Evolutionary conservation across 2,329 filamentous ascomycete genomes (phyloP).

Genomic region (Reticulascus tulasneorum): DNA sequence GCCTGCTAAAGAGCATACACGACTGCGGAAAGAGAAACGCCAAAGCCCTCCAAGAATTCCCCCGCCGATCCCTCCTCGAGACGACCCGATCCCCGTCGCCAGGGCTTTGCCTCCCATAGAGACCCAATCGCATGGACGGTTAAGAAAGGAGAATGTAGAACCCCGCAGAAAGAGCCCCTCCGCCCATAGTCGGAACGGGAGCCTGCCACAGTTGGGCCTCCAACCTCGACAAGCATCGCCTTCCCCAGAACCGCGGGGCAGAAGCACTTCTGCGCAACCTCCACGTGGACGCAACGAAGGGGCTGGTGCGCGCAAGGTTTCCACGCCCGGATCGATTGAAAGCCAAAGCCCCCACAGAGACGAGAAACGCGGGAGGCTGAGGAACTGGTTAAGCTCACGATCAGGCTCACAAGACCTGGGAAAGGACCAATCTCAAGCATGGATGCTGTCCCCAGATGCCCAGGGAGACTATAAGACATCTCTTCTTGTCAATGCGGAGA

Average conservation of each 20-base stretch:
- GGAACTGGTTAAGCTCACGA: constrained; percentile 53
- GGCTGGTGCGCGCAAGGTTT: constrained; percentile 19
- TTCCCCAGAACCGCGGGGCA: constrained; percentile 34
- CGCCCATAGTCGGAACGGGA: constrained; percentile 16
- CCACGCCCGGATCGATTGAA: constrained; percentile 28
- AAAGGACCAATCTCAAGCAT: constrained; percentile 36
- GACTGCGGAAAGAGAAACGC: constrained; percentile 10
- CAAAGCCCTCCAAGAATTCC: not conserved
- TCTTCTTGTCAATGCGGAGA: constrained; percentile 50
- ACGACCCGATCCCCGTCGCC: constrained; percentile 3
- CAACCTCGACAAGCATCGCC: too few species aligned
- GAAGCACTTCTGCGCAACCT: constrained; percentile 47
- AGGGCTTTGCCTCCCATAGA: constrained; percentile 6
- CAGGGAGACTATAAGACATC: constrained; percentile 53
- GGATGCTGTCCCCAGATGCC: constrained; percentile 51
- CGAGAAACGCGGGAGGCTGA: constrained; percentile 37
- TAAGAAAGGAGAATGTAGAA: constrained; percentile 26
- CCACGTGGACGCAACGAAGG: constrained; percentile 20
- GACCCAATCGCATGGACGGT: constrained; percentile 15
- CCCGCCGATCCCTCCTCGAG: constrained; percentile 3
- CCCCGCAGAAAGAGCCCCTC: constrained; percentile 29
- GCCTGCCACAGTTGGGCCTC: constrained; percentile 18
- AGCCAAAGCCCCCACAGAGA: constrained; percentile 39
- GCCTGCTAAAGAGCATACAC: constrained; percentile 3
- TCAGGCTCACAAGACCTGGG: constrained; percentile 41